Evolutionary conservation across 257 asterid genomes (phyloP).

Genomic region (Galeopsis tetrahit): DNA sequence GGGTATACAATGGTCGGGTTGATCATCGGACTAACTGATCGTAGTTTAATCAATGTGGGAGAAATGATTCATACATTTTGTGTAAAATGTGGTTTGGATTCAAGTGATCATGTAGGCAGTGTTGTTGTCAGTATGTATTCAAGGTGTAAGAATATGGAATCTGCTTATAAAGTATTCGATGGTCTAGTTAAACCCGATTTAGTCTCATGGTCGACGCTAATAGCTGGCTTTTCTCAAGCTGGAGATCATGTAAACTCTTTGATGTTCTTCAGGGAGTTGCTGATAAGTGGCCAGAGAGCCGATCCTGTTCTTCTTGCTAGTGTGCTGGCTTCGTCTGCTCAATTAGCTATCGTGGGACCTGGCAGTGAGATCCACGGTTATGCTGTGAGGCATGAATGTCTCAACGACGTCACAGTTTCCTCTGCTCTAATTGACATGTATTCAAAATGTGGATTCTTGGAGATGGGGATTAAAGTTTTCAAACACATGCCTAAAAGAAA

Average conservation of each 20-base stretch:
- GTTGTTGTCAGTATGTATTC: conserved; percentile 71
- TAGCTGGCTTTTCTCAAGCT: conserved; percentile 58
- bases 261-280: conserved; percentile 53
- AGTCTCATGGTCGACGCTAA: conserved; percentile 82
- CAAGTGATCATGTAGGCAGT: conserved; percentile 62
- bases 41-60: conserved; percentile 37
- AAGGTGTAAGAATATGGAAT: conserved; percentile 51
- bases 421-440: conserved; percentile 90
- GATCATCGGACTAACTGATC: conserved; percentile 43
- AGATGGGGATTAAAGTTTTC: conserved; percentile 56
- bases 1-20: conserved; percentile 76
- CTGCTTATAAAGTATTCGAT: conserved; percentile 53
- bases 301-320: conserved; percentile 63
- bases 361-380: conserved; percentile 80
- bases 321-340: conserved; percentile 59
- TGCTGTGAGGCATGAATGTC: conserved; percentile 56
- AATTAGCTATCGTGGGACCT: conserved; percentile 49
- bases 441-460: conserved; percentile 87
- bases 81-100: conserved; percentile 56
- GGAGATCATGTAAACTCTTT: conserved; percentile 55
- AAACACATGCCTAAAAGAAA: conserved; percentile 55
- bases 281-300: conserved; percentile 38
- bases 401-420: conserved; percentile 52
- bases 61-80: conserved; percentile 64
- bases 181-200: conserved; percentile 59